Evolutionary conservation across 2,329 filamentous ascomycete species (phyloP).

Genomic region (Colletotrichum incanum): DNA sequence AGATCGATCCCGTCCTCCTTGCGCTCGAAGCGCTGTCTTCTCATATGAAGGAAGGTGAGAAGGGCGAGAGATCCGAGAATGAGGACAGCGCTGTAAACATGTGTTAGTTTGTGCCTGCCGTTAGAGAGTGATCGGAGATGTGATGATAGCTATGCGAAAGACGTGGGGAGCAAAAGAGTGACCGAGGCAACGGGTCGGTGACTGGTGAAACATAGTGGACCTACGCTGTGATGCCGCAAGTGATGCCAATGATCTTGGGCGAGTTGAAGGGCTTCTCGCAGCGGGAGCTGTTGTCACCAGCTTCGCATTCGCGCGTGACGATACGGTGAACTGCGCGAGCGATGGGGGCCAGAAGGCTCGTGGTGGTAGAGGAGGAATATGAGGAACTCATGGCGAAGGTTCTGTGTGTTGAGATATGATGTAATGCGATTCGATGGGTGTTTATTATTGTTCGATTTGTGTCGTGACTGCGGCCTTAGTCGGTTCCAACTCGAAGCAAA

Average conservation of each 20-base stretch:
- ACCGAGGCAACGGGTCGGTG: neutral
- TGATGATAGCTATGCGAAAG: neutral
- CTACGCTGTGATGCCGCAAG: conserved; percentile 34
- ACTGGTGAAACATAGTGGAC: neutral
- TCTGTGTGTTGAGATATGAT: neutral
- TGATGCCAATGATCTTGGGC: conserved; percentile 35
- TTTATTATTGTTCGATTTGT: neutral
- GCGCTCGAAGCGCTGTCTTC: conserved; percentile 21
- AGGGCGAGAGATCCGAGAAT: conserved; percentile 18
- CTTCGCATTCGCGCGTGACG: conserved; percentile 30
- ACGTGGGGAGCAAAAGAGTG: no score
- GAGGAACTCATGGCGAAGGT: conserved; percentile 11
- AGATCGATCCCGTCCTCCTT: conserved; percentile 36
- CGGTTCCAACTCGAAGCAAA: neutral
- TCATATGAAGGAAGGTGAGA: conserved; percentile 31
- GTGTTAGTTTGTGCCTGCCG: neutral
- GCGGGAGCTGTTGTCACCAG: conserved; percentile 22
- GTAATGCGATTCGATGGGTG: conserved; percentile 10
- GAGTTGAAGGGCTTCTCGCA: conserved; percentile 37
- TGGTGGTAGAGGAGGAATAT: neutral
- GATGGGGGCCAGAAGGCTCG: conserved; percentile 30
- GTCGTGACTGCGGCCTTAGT: neutral
- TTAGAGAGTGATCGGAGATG: neutral
- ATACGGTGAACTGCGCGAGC: conserved; percentile 16
- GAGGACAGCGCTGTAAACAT: conserved; percentile 27